These are phyloP conservation scores for Ogataea degrootiae DNA, from an alignment of 805 yeast species.

Conservation along the genomic window DNA sequence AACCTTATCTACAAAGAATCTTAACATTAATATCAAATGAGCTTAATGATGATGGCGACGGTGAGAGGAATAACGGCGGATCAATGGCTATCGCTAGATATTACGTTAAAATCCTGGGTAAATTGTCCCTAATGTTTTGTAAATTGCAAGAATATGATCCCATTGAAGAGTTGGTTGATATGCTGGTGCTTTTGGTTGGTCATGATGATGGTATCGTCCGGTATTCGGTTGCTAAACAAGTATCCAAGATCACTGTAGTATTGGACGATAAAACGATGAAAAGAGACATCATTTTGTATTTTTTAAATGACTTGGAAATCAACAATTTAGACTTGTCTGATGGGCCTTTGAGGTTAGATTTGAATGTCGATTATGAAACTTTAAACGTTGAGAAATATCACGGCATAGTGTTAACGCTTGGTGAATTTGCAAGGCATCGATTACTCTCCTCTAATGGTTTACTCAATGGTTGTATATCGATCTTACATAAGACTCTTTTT, in stretches of 20 bases:
- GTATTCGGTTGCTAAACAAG: slow-evolving; percentile 61
- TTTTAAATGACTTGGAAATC: slow-evolving; percentile 33
- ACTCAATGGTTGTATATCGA: slow-evolving; percentile 27
- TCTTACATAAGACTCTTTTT: slow-evolving; percentile 45
- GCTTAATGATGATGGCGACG: slow-evolving; percentile 2
- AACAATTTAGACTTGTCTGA: slow-evolving; percentile 2
- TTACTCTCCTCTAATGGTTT: slow-evolving; percentile 12
- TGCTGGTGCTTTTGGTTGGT: slow-evolving; percentile 40
- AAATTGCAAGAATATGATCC: slow-evolving; percentile 27
- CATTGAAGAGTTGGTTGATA: slow-evolving; percentile 46
- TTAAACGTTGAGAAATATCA: slow-evolving; percentile 46
- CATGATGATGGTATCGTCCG: slow-evolving; percentile 53
- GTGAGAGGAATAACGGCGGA: not conserved
- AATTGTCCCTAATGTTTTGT: slow-evolving; percentile 31
- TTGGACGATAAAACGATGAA: slow-evolving; percentile 31
- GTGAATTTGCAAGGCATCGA: slow-evolving; percentile 35
- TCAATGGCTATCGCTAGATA: slow-evolving; percentile 12
- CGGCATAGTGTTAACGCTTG: slow-evolving; percentile 53
- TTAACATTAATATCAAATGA: slow-evolving; percentile 16
- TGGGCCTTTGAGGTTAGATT: not conserved
- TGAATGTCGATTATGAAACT: slow-evolving; percentile 25
- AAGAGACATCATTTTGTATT: slow-evolving; percentile 35
- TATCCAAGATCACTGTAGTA: slow-evolving; percentile 42
- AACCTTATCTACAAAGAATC: slow-evolving; percentile 7
- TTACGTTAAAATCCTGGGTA: slow-evolving; percentile 34